Evolutionary conservation across 768 basidiomycete genomes (phyloP).

Genomic region (Leccinellum luteum): DNA sequence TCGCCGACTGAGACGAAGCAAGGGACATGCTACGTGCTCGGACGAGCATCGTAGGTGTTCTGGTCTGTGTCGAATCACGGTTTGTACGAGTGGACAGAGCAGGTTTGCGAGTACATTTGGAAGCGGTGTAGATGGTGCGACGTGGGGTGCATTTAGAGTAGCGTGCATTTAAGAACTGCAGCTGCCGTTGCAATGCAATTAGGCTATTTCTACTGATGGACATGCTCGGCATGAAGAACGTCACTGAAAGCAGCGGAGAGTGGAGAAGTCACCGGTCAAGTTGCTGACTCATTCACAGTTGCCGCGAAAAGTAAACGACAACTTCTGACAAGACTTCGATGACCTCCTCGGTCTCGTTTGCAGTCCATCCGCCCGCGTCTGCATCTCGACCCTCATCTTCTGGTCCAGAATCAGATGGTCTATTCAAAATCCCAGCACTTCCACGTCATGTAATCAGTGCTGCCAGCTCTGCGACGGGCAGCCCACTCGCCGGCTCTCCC

Average conservation of each 20-base stretch:
- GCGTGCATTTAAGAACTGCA: background rate
- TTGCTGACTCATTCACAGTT: background rate
- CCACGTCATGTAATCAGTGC: constrained; percentile 51
- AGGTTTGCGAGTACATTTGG: background rate
- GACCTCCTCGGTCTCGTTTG: constrained; percentile 71
- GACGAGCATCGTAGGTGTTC: background rate
- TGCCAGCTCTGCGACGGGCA: constrained; percentile 45
- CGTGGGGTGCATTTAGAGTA: background rate
- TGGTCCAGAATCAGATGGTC: constrained; percentile 58
- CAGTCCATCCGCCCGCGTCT: constrained; percentile 58
- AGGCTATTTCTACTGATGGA: background rate
- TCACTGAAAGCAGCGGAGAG: background rate
- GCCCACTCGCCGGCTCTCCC: constrained; percentile 59
- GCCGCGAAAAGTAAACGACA: background rate
- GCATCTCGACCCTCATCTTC: constrained; percentile 60
- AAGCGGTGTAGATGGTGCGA: background rate
- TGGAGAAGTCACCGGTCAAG: no score
- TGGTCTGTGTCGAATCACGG: background rate
- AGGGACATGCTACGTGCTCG: constrained; percentile 5
- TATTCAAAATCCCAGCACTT: constrained; percentile 59
- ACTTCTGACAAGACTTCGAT: constrained; percentile 20
- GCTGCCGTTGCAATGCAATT: background rate
- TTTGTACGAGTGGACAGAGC: background rate
- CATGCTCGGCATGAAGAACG: background rate
- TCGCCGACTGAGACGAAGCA: constrained; percentile 23